Evolutionary conservation across 257 asterid genomes (phyloP), one percentile per base, ranked within the genome.

Genomic region (Nicotiana sylvestris): DNA sequence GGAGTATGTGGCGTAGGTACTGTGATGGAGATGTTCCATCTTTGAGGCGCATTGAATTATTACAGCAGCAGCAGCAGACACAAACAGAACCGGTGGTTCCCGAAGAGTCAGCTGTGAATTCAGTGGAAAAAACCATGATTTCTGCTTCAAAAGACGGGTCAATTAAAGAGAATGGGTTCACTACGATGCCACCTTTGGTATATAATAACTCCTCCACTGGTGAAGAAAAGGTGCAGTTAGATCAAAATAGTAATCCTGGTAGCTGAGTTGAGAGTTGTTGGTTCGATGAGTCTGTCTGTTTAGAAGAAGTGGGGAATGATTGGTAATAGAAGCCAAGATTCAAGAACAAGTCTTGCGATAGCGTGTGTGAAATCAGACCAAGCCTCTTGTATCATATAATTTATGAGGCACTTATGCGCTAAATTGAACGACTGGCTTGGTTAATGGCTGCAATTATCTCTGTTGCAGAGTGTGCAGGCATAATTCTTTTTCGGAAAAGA

Each of bases 1-100:
- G 97, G 86, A 85, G 80, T 77, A 91, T 96, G 93, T 96, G 99
- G 99, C 85, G 68, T 57, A 88, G 97, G 39, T 96, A 94, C 83
- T 94, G 99, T 86, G 86, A 90, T 51, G 95, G 88, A 15, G 97
- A 96, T 16, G 90, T 94, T 76, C 99, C 99, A 77, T 96, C 99
- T 46, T 85, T 88, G 82, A 91, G 84, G 86, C 88, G 68, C 67
- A 87, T 90, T 87, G 98, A 90, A 81, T 81, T 83, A 78, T 62
- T 87, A 72, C 87, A 82, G 85, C 84, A 69, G 35, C 88, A 90
- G 56, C 90, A 83, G 76, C 88, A 74, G 86, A 83, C 76, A 62
- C 66, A 80, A 43, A 33, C 9, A 56, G 78, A 72, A 55, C 64
- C 77, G 43, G 85, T 64, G 76, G 88, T 69, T 58, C 77, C 81